Evolutionary conservation across 2,329 filamentous ascomycete species (phyloP).

Genomic region (Diplodia sapinea): DNA sequence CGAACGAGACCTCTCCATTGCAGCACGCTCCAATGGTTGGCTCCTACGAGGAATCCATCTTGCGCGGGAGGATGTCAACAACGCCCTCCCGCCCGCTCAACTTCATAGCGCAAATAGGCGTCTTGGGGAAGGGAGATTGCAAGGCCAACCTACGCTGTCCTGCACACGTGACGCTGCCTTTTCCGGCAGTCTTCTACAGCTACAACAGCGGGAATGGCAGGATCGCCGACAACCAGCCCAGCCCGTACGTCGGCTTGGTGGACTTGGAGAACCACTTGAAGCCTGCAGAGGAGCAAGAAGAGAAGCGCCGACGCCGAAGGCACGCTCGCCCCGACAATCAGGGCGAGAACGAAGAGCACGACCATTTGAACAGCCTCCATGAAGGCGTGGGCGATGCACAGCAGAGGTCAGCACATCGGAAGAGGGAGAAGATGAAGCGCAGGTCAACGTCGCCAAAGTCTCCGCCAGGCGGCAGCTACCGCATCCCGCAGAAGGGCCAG

Average conservation of each 20-base stretch:
- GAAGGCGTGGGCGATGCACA: slow-evolving; percentile 11
- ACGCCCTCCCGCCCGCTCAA: slow-evolving; percentile 90
- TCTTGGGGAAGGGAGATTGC: slow-evolving; percentile 86
- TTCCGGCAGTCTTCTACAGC: slow-evolving; percentile 95
- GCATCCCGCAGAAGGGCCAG: slow-evolving; percentile 92
- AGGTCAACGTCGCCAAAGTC: slow-evolving; percentile 60
- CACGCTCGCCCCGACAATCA: slow-evolving; percentile 36
- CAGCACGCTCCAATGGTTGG: slow-evolving; percentile 96
- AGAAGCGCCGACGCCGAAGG: slow-evolving; percentile 51
- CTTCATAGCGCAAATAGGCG: slow-evolving; percentile 94
- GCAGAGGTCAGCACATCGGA: slow-evolving; percentile 47
- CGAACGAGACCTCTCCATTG: slow-evolving; percentile 72
- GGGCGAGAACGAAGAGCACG: slow-evolving; percentile 41
- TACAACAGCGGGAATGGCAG: slow-evolving; percentile 74
- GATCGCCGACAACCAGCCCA: slow-evolving; percentile 82
- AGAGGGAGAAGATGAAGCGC: slow-evolving; percentile 64
- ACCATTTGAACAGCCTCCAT: no score
- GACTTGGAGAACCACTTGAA: slow-evolving; percentile 83
- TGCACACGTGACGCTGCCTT: slow-evolving; percentile 85
- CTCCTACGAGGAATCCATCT: slow-evolving; percentile 95
- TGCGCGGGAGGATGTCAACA: slow-evolving; percentile 95
- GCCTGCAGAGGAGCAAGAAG: slow-evolving; percentile 53
- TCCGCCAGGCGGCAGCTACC: slow-evolving; percentile 86
- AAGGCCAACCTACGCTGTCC: slow-evolving; percentile 85
- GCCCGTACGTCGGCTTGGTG: slow-evolving; percentile 92